phyloP scores from a whole-genome alignment of 1,139 yeast species.

The Diutina scorzettiae region DNA sequence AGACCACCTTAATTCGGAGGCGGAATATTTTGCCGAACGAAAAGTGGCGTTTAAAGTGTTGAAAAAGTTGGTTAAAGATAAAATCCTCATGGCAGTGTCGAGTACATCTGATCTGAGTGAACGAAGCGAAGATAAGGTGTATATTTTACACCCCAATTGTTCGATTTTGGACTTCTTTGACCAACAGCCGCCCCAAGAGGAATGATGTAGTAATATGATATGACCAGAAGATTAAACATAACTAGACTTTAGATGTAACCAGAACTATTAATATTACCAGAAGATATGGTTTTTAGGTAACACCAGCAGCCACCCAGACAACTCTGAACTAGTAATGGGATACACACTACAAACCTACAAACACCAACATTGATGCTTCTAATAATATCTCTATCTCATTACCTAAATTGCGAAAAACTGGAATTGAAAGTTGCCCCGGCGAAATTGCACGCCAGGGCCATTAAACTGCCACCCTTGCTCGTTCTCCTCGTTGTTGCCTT shows the following conservation, averaged over 20 bases:
- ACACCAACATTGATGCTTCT: too few relatives aligned
- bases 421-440: constrained; percentile 25
- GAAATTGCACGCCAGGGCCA: constrained; percentile 11
- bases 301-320: too few relatives aligned
- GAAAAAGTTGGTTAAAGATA: constrained; percentile 74
- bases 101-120: constrained; percentile 33
- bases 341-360: too few relatives aligned
- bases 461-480: constrained; percentile 10
- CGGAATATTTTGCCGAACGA: constrained; percentile 60
- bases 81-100: constrained; percentile 70
- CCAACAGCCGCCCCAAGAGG: constrained; percentile 10
- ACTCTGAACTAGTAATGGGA: too few relatives aligned
- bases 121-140: constrained; percentile 25
- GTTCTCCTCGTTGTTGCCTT: constrained; percentile 1
- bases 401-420: constrained; percentile 23
- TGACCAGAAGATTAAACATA: too few relatives aligned
- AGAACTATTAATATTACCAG: too few relatives aligned
- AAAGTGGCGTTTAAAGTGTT: constrained; percentile 69
- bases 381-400: too few relatives aligned
- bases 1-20: constrained; percentile 56
- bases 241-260: too few relatives aligned
- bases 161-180: constrained; percentile 54
- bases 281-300: too few relatives aligned
- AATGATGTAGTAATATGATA: not conserved
- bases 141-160: constrained; percentile 86